These are phyloP conservation scores for Geotrichum australiense DNA, from an alignment of 1,139 yeast species.

Conservation along the genomic window DNA sequence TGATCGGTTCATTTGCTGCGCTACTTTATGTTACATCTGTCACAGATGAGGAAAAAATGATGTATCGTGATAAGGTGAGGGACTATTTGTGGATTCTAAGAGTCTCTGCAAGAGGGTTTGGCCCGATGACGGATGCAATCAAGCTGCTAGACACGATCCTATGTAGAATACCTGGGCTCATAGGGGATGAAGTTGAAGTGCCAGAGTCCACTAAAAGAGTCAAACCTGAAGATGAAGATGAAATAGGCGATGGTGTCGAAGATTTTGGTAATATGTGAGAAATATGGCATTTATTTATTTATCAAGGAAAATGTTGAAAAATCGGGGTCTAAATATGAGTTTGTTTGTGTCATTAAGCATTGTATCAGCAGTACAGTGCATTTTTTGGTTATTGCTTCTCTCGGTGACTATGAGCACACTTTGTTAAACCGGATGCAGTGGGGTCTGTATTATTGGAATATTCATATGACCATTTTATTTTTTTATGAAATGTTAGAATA, in stretches of 20 bases:
- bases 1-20: slow-evolving; percentile 83
- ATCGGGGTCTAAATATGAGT: neutral
- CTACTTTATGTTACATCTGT: slow-evolving; percentile 43
- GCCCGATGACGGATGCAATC: slow-evolving; percentile 65
- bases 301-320: no score
- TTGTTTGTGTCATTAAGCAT: no score
- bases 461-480: no score
- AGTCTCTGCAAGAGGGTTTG: slow-evolving; percentile 67
- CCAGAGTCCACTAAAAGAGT: neutral
- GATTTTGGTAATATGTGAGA: slow-evolving; percentile 1
- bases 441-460: no score
- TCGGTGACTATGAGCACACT: no score
- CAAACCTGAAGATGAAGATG: neutral
- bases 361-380: no score
- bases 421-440: no score
- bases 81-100: slow-evolving; percentile 72
- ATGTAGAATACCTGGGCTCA: slow-evolving; percentile 24
- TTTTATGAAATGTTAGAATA: no score
- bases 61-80: slow-evolving; percentile 59
- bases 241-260: slow-evolving; percentile 5
- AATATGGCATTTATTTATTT: neutral
- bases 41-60: slow-evolving; percentile 49
- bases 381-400: no score
- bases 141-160: slow-evolving; percentile 48
- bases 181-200: slow-evolving; percentile 9